Percentiles rank a stretch among this genome's conserved stretches.
Evolutionary conservation across 768 basidiomycete species (phyloP).

Genomic region (Lactifluus rugatus): DNA sequence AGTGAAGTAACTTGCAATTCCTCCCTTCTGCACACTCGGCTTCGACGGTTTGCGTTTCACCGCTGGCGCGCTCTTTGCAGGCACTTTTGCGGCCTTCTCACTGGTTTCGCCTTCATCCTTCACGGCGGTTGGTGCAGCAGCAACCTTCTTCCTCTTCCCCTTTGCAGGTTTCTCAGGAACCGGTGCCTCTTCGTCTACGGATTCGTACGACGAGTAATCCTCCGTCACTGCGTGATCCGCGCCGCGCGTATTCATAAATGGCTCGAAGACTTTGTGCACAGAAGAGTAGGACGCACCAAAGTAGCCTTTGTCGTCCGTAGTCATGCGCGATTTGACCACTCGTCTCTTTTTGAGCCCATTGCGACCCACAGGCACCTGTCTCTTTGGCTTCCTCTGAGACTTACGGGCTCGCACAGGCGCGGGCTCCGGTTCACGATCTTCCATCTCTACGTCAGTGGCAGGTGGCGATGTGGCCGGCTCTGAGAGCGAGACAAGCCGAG

Average conservation of each 20-base stretch:
- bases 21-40: slow-evolving; percentile 4
- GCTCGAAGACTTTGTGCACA: not conserved
- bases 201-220: slow-evolving; percentile 77
- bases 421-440: slow-evolving; percentile 21
- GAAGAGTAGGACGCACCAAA: slow-evolving; percentile 40
- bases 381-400: slow-evolving; percentile 39
- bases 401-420: slow-evolving; percentile 26
- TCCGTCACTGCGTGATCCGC: slow-evolving; percentile 43
- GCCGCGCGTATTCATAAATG: not conserved
- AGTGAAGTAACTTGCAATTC: slow-evolving; percentile 12
- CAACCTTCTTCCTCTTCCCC: slow-evolving; percentile 15
- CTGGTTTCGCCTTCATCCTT: not conserved
- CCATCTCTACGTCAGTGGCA: slow-evolving; percentile 23
- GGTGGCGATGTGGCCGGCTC: slow-evolving; percentile 20
- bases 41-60: slow-evolving; percentile 13
- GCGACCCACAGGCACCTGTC: slow-evolving; percentile 57
- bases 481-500: slow-evolving; percentile 5
- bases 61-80: not conserved
- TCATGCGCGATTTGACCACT: slow-evolving; percentile 47
- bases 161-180: slow-evolving; percentile 20
- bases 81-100: slow-evolving; percentile 2
- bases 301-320: slow-evolving; percentile 59
- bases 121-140: slow-evolving; percentile 5
- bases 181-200: slow-evolving; percentile 51
- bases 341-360: slow-evolving; percentile 73